Percentiles rank a stretch among this genome's conserved stretches.
These are phyloP conservation scores for Trypanosoma avium DNA, from an alignment of 208 protist species.

Conservation along the genomic window DNA sequence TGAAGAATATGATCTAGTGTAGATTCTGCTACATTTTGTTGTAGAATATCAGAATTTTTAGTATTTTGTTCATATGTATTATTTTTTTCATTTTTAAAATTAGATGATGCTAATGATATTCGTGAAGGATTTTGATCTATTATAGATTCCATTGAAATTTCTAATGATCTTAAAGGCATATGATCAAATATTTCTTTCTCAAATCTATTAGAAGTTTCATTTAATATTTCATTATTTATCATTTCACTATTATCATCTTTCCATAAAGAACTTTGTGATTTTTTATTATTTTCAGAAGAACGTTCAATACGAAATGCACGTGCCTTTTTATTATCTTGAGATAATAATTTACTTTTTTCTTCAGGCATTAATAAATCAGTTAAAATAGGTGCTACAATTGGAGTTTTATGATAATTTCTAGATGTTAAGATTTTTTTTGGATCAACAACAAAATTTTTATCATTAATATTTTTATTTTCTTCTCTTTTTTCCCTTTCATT, in stretches of 20 bases:
- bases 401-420: neutral
- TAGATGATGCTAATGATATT: neutral
- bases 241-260: neutral
- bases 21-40: constrained; percentile 3
- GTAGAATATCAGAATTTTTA: neutral
- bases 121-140: neutral
- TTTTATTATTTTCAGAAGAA: neutral
- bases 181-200: neutral
- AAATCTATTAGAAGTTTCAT: neutral
- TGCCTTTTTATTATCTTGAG: neutral
- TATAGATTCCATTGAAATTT: neutral
- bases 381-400: neutral
- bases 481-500: neutral
- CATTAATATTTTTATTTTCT: too few species aligned
- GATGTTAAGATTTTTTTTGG: neutral
- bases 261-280: neutral
- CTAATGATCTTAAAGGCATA: neutral
- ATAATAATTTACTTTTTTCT: neutral
- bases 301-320: neutral
- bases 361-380: neutral
- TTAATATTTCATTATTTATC: neutral
- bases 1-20: constrained; percentile 19
- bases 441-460: too few species aligned
- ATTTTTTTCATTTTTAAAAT: neutral
- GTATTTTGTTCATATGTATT: neutral